Evolutionary conservation across 192 early-diverging fungal genomes (phyloP).

Genomic region (Chytriomyces confervae): DNA sequence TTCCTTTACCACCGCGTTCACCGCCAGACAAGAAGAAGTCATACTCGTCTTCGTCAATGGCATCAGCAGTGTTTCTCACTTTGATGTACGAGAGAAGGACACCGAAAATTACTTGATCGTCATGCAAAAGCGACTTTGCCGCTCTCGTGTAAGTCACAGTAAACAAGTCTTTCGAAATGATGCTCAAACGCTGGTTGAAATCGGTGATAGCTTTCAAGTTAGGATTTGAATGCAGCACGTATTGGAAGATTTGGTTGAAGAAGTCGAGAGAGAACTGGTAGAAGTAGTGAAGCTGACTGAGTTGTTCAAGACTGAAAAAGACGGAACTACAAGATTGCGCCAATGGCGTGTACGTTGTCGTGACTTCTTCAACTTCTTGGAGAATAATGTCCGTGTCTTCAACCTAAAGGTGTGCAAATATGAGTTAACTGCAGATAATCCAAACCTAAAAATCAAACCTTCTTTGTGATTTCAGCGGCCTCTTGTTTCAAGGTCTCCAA

Average conservation of each 20-base stretch:
- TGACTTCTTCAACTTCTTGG: slow-evolving; percentile 94
- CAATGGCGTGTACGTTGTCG: slow-evolving; percentile 86
- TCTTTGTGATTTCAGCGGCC: slow-evolving; percentile 90
- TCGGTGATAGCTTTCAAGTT: slow-evolving; percentile 57
- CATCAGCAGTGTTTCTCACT: slow-evolving; percentile 61
- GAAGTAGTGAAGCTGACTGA: slow-evolving; percentile 86
- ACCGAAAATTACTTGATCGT: slow-evolving; percentile 89
- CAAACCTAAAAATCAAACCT: slow-evolving; percentile 37
- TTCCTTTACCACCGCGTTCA: slow-evolving; percentile 42
- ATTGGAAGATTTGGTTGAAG: slow-evolving; percentile 91
- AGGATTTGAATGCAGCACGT: slow-evolving; percentile 79
- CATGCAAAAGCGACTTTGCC: slow-evolving; percentile 84
- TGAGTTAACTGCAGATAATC: no score
- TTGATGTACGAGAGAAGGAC: slow-evolving; percentile 89
- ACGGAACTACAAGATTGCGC: slow-evolving; percentile 90
- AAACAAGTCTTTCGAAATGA: slow-evolving; percentile 86
- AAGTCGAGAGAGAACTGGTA: slow-evolving; percentile 99
- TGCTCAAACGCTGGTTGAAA: slow-evolving; percentile 68
- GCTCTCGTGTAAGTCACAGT: slow-evolving; percentile 78
- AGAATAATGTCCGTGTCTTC: slow-evolving; percentile 93
- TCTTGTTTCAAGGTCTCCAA: slow-evolving; percentile 96
- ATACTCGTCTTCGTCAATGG: slow-evolving; percentile 68
- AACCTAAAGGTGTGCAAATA: slow-evolving; percentile 54
- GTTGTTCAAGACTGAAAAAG: slow-evolving; percentile 97
- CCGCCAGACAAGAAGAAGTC: slow-evolving; percentile 74